Evolutionary conservation across 192 early-diverging fungal species (phyloP).

Genomic region (Coemansia aciculifera): DNA sequence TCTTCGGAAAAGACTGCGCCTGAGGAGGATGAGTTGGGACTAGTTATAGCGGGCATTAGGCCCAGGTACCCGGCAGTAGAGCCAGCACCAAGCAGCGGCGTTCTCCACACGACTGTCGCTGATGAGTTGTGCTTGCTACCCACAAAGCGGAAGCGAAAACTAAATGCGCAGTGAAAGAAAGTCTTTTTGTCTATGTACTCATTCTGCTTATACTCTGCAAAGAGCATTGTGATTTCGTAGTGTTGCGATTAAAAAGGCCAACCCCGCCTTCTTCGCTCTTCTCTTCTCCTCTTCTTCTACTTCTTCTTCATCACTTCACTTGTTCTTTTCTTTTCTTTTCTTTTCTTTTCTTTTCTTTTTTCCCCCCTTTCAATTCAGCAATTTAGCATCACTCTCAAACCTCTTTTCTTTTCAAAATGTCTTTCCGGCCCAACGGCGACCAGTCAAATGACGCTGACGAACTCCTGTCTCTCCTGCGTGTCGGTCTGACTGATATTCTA

Average conservation of each 20-base stretch:
- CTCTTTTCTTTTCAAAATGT: slow-evolving; percentile 7
- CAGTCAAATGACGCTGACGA: slow-evolving; percentile 42
- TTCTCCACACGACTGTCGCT: neutral
- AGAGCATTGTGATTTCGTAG: neutral
- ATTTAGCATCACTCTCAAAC: neutral
- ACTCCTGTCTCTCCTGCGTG: slow-evolving; percentile 76
- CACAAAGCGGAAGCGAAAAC: neutral
- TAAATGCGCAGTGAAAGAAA: neutral
- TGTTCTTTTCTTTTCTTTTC: neutral
- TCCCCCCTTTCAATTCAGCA: neutral
- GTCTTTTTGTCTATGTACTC: neutral
- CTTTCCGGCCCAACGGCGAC: slow-evolving; percentile 8
- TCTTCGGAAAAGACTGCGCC: neutral
- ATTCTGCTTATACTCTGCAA: neutral
- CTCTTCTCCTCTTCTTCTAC: slow-evolving; percentile 3
- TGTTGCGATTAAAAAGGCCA: neutral
- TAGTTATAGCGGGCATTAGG: neutral
- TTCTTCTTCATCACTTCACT: neutral
- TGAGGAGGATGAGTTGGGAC: neutral
- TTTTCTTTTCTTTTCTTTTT: neutral
- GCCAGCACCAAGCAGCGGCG: neutral
- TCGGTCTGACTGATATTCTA: slow-evolving; percentile 81
- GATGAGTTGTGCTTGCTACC: slow-evolving; percentile 10
- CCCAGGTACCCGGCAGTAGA: neutral
- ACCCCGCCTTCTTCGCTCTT: neutral